Conservation (phyloP, 2,329 filamentous ascomycete genomes). For the Amphichorda felina region DNA sequence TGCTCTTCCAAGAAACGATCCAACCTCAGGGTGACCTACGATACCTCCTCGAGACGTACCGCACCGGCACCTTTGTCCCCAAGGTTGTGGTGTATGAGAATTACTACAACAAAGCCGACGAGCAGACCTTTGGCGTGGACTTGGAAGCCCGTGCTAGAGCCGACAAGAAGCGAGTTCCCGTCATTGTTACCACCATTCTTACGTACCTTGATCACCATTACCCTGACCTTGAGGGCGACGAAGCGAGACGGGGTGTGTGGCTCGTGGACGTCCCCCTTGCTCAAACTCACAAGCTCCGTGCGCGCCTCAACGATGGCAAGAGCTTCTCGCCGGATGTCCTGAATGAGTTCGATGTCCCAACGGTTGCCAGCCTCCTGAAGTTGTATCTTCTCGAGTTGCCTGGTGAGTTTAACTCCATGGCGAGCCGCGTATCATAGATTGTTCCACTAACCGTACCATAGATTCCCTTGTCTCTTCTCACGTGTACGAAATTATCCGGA, state of each 20-base stretch:
- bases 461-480: constrained; percentile 98
- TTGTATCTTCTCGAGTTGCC: constrained; percentile 91
- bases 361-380: constrained; percentile 85
- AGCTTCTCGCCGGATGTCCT: constrained; percentile 63
- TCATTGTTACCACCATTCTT: constrained; percentile 83
- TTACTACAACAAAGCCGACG: constrained; percentile 96
- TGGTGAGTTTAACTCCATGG: constrained; percentile 48
- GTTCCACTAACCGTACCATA: constrained; percentile 17
- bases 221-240: constrained; percentile 92
- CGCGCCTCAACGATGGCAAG: constrained; percentile 79
- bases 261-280: constrained; percentile 79
- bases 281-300: constrained; percentile 74
- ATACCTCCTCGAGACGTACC: constrained; percentile 93
- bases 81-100: constrained; percentile 93
- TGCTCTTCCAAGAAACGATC: constrained; percentile 98
- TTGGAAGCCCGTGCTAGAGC: constrained; percentile 89
- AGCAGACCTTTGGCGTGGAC: constrained; percentile 96
- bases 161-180: constrained; percentile 88
- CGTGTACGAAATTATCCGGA: constrained; percentile 97
- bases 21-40: constrained; percentile 82
- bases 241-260: constrained; percentile 87
- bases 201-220: constrained; percentile 96
- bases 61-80: constrained; percentile 84
- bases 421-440: too few relatives aligned
- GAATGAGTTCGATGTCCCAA: constrained; percentile 83